A percentile compares a stretch with the other conserved stretches of the same genome.
Conservation (phyloP, 1,284 basidiomycete genomes). For the Apiotrichum akiyoshidainum region DNA sequence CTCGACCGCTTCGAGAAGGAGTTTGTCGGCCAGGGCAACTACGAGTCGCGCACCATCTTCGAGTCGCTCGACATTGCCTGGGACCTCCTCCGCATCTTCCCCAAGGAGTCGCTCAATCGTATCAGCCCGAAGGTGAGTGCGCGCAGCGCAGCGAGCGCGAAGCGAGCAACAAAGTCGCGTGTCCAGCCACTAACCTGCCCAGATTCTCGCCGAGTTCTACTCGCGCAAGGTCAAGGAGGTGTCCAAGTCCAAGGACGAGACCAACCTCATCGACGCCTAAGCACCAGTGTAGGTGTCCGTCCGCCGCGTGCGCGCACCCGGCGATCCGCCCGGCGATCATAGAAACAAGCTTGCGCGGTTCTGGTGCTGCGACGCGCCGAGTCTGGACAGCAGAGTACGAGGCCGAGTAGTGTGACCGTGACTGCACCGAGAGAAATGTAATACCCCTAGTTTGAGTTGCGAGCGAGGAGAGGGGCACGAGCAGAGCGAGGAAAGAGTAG, state of each 20-base stretch:
- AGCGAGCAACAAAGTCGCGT: background rate
- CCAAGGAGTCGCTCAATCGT: constrained; percentile 96
- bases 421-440: background rate
- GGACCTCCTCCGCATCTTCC: constrained; percentile 96
- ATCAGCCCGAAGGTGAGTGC: constrained; percentile 66
- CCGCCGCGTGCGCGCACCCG: background rate
- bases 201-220: constrained; percentile 25
- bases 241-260: constrained; percentile 12
- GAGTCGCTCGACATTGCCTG: constrained; percentile 97
- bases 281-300: background rate
- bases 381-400: no score
- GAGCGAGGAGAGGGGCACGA: background rate
- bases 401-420: background rate
- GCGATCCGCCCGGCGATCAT: no score
- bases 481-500: no score
- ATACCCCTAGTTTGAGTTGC: background rate
- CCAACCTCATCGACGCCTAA: constrained; percentile 17
- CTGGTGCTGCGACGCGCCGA: no score
- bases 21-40: constrained; percentile 92
- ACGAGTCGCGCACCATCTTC: constrained; percentile 95
- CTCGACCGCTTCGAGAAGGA: constrained; percentile 90
- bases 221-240: constrained; percentile 23
- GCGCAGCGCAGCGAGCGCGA: background rate
- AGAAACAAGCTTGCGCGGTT: no score
- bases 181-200: background rate